A percentile compares a stretch with the other conserved stretches of the same genome.
phyloP scores from a whole-genome alignment of 1,284 basidiomycete genomes.

The Volvariella surrecta region DNA sequence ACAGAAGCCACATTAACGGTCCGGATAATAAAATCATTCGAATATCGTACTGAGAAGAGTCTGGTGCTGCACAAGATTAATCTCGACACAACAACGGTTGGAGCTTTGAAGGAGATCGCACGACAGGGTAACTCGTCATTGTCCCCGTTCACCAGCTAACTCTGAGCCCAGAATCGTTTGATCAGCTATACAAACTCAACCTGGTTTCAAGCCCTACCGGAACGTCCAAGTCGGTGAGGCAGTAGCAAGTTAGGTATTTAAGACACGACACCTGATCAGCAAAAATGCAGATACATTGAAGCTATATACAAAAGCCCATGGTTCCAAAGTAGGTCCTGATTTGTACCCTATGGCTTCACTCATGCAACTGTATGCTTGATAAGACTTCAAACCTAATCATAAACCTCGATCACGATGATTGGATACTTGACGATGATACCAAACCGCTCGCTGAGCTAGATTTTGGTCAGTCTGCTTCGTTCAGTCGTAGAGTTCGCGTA shows the following conservation, averaged over 20 bases:
- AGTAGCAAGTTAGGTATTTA: conserved; percentile 13
- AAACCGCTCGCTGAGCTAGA: conserved; percentile 60
- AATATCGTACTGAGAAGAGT: conserved; percentile 84
- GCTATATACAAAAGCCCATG: conserved; percentile 90
- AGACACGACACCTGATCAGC: conserved; percentile 2
- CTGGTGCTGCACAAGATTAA: conserved; percentile 82
- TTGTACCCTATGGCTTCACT: background rate
- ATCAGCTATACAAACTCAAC: conserved; percentile 60
- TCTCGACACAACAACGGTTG: conserved; percentile 71
- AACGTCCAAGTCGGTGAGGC: conserved; percentile 61
- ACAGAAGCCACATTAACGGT: conserved; percentile 81
- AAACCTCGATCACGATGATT: conserved; percentile 90
- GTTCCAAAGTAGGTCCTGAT: conserved; percentile 64
- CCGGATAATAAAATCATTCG: conserved; percentile 92
- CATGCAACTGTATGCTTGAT: too few species aligned
- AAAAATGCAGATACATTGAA: conserved; percentile 75
- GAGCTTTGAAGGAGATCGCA: conserved; percentile 64
- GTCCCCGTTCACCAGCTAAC: conserved; percentile 5
- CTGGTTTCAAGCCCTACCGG: conserved; percentile 85
- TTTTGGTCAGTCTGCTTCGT: conserved; percentile 49
- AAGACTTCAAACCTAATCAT: conserved; percentile 94
- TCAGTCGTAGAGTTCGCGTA: background rate
- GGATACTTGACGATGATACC: conserved; percentile 70
- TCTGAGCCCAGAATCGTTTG: conserved; percentile 6
- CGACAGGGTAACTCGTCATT: conserved; percentile 42